These are phyloP conservation scores for Smittium culicis DNA, from an alignment of 371 early-diverging fungal genomes.

Conservation along the genomic window DNA sequence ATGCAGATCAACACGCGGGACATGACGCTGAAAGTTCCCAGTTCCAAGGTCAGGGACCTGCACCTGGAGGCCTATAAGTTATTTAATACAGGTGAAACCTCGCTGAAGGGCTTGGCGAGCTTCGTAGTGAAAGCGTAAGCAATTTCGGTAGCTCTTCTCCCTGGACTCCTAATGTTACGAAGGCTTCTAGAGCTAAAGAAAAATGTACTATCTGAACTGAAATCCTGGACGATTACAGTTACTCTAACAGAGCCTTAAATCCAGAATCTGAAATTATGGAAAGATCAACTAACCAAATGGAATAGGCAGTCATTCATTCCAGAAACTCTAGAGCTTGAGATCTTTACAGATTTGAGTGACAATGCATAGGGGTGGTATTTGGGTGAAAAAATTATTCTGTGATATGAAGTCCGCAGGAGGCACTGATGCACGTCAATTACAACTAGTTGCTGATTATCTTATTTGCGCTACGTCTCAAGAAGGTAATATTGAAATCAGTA, in stretches of 20 bases:
- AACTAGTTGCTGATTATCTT: background rate
- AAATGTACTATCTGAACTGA: background rate
- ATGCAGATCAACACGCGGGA: constrained; percentile 24
- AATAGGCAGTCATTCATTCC: background rate
- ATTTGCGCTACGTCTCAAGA: background rate
- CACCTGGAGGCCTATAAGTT: background rate
- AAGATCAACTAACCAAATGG: background rate
- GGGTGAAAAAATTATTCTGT: background rate
- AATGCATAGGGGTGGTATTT: background rate
- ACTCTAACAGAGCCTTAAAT: background rate
- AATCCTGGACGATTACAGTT: background rate
- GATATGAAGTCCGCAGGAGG: background rate
- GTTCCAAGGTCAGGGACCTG: background rate
- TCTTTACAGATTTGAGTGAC: background rate
- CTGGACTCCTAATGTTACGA: background rate
- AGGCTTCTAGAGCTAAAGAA: background rate
- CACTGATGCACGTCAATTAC: background rate
- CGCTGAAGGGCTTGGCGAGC: constrained; percentile 7
- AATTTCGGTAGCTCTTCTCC: background rate
- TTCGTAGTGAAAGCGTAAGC: constrained; percentile 11
- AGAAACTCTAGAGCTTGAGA: background rate
- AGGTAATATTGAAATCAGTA: background rate
- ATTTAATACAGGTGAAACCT: background rate
- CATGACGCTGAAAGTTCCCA: constrained; percentile 3
- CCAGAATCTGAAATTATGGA: background rate